phyloP scores from a whole-genome alignment of 495 filamentous ascomycete species.

The Aspergillus baeticus region DNA sequence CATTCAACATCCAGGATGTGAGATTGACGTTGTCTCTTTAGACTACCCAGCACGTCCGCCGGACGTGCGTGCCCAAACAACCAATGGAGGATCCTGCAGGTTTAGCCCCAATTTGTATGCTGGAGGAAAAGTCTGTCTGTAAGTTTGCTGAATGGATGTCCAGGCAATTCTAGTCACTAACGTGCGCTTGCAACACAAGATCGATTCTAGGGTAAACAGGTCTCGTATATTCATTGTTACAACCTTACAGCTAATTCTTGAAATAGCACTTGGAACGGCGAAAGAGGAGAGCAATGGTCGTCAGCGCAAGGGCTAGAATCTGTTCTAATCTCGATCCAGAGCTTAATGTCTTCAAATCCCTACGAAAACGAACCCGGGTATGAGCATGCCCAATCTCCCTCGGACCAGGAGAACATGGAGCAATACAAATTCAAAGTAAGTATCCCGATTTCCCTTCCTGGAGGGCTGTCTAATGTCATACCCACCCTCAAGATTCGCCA shows the following conservation, averaged over 20 bases:
- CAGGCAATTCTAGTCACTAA: slow-evolving; percentile 12
- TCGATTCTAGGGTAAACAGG: slow-evolving; percentile 81
- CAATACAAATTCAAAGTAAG: slow-evolving; percentile 83
- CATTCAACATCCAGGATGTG: not conserved
- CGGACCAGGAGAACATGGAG: slow-evolving; percentile 72
- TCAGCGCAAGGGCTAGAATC: slow-evolving; percentile 94
- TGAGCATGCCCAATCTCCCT: slow-evolving; percentile 65
- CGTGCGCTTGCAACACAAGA: slow-evolving; percentile 38
- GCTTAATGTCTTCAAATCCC: slow-evolving; percentile 88
- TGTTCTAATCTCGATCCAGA: slow-evolving; percentile 92
- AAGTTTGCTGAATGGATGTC: slow-evolving; percentile 17
- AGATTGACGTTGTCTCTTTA: slow-evolving; percentile 25
- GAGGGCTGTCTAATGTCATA: not conserved
- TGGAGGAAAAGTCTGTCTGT: slow-evolving; percentile 89
- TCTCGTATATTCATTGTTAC: not conserved
- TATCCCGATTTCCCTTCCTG: not conserved
- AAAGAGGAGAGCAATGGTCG: slow-evolving; percentile 90
- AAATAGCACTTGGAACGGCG: slow-evolving; percentile 87
- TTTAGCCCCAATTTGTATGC: slow-evolving; percentile 99
- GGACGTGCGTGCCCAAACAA: slow-evolving; percentile 71
- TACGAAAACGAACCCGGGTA: slow-evolving; percentile 97
- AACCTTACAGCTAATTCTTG: slow-evolving; percentile 15
- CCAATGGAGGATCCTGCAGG: slow-evolving; percentile 79
- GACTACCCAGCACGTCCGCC: slow-evolving; percentile 90
- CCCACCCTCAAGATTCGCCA: slow-evolving; percentile 71